Base-by-base conservation (phyloP, 805 yeast species). In the Candida orba region DNA sequence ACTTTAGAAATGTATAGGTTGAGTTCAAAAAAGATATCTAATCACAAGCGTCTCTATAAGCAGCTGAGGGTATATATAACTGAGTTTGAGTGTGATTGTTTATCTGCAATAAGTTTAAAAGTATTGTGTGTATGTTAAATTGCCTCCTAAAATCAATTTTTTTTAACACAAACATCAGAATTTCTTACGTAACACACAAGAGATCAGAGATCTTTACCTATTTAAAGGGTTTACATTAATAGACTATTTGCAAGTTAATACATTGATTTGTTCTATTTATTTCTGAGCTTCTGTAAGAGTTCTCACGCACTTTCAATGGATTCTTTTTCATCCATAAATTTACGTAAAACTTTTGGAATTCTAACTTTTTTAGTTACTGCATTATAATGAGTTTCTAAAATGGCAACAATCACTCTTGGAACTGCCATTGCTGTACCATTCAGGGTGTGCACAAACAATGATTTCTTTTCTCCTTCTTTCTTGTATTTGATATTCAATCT, bases 391-490 rank as follows among this genome's bases (percentile, higher is more conserved):
- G 84, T 93, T 64, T 93, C 99, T 5, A 91, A 66, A n/a, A 93
- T 72, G 1, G 98, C 96, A 18, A 90, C 73, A 17, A 93, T 79
- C 1, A 90, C 82, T 46, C 99, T 69, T 2, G 99, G 99, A 14
- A 91, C 82, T 1, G 99, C 99, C 75, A 90, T 74, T 2, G 96
- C 96, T 0, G 99, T 93, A 15, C 97, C 99, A 52, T 93, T 93
- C 37, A 93, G 69, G 0, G 99, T 93, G 49, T 86, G 89, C 0
- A 78, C 88, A 56, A 72, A 84, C 36, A 65, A 58, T 48, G 37
- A 63, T 57, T 53, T 64, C 3, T 62, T 63, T 5, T 60, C 58
- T 2, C 59, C 66, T 0, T 42, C 39, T 30, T 62, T 60, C 43
- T 66, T 68, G 54, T 69, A 79, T 44, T 75, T 76, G 6, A 95